A percentile compares a stretch with the other conserved stretches of the same genome.
These are phyloP conservation scores for Eucalyptus pauciflora DNA, from an alignment of 345 rosid genomes.

Conservation along the genomic window DNA sequence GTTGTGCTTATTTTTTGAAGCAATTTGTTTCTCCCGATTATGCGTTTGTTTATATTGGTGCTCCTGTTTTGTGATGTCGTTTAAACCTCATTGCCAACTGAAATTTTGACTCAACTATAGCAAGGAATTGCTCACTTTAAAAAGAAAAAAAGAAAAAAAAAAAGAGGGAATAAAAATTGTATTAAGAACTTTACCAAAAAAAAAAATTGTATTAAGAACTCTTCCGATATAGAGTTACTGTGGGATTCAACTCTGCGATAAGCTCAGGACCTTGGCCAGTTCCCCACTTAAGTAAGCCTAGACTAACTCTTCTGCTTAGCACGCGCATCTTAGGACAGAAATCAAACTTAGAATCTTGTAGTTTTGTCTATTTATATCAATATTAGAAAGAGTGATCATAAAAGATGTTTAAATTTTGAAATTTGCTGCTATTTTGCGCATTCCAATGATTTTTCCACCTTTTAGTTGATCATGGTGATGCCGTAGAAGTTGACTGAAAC, in stretches of 20 bases:
- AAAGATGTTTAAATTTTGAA: neutral
- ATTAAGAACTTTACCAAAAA: neutral
- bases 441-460: neutral
- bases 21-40: neutral
- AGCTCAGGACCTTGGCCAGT: neutral
- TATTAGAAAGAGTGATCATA: neutral
- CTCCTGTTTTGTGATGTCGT: neutral
- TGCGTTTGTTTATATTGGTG: neutral
- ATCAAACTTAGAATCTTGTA: neutral
- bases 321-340: neutral
- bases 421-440: neutral
- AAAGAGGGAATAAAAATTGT: neutral
- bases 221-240: neutral
- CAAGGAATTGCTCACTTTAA: neutral
- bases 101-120: neutral
- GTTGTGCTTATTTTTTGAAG: neutral
- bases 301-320: neutral
- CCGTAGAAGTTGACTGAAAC: neutral
- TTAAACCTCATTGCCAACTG: neutral
- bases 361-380: neutral
- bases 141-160: no score
- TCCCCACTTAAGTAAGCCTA: neutral
- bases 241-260: neutral
- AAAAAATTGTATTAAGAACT: neutral
- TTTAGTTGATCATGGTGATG: neutral